Percentiles rank a stretch among this genome's conserved stretches.
Evolutionary conservation across 768 basidiomycete species (phyloP).

Genomic region (Tremella yokohamensis): DNA sequence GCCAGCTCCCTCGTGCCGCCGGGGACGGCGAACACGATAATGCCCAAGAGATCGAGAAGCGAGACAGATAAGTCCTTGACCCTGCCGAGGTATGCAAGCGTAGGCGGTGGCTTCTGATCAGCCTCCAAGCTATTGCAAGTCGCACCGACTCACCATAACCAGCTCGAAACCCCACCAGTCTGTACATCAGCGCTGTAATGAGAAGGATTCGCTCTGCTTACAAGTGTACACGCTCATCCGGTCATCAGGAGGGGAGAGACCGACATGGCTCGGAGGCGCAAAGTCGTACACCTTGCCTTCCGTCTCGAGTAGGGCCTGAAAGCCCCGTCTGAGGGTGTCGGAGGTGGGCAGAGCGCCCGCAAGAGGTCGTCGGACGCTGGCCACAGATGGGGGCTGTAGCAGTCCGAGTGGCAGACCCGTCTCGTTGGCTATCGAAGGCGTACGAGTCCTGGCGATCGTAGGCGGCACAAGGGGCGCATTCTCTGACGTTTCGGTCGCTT

Average conservation of each 20-base stretch:
- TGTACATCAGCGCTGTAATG: conserved; percentile 9
- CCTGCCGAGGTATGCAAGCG: conserved; percentile 20
- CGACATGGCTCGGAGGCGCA: conserved; percentile 21
- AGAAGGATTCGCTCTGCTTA: too few species aligned
- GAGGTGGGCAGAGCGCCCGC: conserved; percentile 25
- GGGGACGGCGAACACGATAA: conserved; percentile 30
- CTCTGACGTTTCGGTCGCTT: background rate
- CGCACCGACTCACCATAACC: conserved; percentile 16
- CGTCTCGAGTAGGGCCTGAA: conserved; percentile 28
- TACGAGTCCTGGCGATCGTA: background rate
- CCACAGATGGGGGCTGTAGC: conserved; percentile 21
- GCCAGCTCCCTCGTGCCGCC: conserved; percentile 29
- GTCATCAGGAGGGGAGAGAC: conserved; percentile 23
- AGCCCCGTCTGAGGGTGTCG: conserved; percentile 25
- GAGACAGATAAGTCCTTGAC: conserved; percentile 22
- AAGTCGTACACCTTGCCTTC: conserved; percentile 30
- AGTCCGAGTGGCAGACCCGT: conserved; percentile 19
- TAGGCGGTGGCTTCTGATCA: conserved; percentile 21
- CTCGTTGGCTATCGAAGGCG: too few species aligned
- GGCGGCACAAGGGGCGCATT: background rate
- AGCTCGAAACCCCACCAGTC: conserved; percentile 38
- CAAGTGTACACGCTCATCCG: conserved; percentile 29
- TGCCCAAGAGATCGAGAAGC: conserved; percentile 22
- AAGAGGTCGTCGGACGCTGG: conserved; percentile 25
- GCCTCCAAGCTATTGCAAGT: background rate